phyloP scores from a whole-genome alignment of 768 basidiomycete species.

The Chalciporus piperatus region DNA sequence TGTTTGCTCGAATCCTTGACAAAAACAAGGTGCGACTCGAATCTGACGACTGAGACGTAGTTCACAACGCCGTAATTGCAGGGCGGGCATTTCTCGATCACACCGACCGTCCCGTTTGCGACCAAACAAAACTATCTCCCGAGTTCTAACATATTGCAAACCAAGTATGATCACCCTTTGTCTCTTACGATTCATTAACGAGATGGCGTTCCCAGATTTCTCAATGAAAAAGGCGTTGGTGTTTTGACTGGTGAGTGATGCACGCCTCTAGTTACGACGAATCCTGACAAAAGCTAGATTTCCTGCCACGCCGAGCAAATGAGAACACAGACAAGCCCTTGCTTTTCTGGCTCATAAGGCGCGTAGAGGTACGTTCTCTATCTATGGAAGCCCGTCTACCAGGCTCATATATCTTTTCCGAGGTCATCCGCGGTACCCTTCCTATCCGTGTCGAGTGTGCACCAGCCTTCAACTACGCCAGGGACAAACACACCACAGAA shows the following conservation, averaged over 20 bases:
- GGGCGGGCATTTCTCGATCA: conserved; percentile 91
- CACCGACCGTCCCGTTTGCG: conserved; percentile 63
- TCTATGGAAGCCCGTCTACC: not conserved
- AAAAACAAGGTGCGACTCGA: conserved; percentile 56
- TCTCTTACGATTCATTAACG: not conserved
- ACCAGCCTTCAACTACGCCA: conserved; percentile 95
- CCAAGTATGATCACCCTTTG: conserved; percentile 48
- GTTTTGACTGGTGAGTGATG: conserved; percentile 63
- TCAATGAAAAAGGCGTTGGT: conserved; percentile 85
- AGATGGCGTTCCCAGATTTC: conserved; percentile 45
- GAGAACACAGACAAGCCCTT: conserved; percentile 53
- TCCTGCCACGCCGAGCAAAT: conserved; percentile 62
- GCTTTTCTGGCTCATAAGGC: conserved; percentile 81
- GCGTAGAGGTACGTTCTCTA: conserved; percentile 56
- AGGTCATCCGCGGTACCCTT: conserved; percentile 81
- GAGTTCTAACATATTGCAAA: conserved; percentile 81
- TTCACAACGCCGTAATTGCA: conserved; percentile 28
- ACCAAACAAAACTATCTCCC: conserved; percentile 85
- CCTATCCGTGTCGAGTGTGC: conserved; percentile 86
- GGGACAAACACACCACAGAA: conserved; percentile 64
- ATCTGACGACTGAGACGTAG: not conserved
- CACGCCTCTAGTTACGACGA: not conserved
- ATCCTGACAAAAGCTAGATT: conserved; percentile 48
- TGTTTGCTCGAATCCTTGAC: conserved; percentile 88
- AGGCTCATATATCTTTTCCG: not conserved